Base-by-base conservation (phyloP, 164 flowering plant species). In the Vitis labrusca region DNA sequence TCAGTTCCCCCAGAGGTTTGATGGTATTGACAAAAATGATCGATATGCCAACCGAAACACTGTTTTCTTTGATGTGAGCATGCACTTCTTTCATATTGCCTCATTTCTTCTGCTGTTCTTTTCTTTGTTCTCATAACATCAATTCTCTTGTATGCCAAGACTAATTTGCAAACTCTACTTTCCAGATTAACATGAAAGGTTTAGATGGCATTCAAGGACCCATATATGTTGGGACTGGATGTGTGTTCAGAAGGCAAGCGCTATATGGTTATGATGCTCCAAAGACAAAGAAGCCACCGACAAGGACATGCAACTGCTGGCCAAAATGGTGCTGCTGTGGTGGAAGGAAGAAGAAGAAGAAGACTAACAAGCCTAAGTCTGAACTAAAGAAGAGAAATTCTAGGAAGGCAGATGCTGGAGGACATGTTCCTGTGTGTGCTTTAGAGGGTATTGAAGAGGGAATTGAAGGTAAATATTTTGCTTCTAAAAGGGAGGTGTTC, bases 131-230 rank as follows among this genome's bases (percentile, higher is more conserved):
- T 16, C 27, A 3, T 53, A 10, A 16, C 10, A 6, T 32, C 15
- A 50, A 16, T 19, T 50, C 1, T 60, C 15, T 44, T 58, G 44
- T 64, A 13, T 51, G 10, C 13, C 50, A 61, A 54, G 13, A 37
- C 53, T 74, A 53, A 62, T 53, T 52, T 10, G 13, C 14, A n/a
- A 9, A 17, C 55, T 52, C 49, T 56, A 16, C 23, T 15, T 64
- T 27, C 4, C 82, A 89, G 94, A 89, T 89, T 66, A 89, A 89
- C 73, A 84, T 90, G 92, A 90, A 83, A 83, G 91, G 94, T 47
- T 71, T 90, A 73, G 94, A 90, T 80, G 94, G 94, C 8, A 83
- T 90, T 72, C 94, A 90, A 83, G 94, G 94, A 37, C 94, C 92
- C n/a, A 85, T 90, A 29, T 88, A 85, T 78, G 92, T 86, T 11